Conservation (phyloP, 2,329 filamentous ascomycete species). For the Exophiala bonariae region DNA sequence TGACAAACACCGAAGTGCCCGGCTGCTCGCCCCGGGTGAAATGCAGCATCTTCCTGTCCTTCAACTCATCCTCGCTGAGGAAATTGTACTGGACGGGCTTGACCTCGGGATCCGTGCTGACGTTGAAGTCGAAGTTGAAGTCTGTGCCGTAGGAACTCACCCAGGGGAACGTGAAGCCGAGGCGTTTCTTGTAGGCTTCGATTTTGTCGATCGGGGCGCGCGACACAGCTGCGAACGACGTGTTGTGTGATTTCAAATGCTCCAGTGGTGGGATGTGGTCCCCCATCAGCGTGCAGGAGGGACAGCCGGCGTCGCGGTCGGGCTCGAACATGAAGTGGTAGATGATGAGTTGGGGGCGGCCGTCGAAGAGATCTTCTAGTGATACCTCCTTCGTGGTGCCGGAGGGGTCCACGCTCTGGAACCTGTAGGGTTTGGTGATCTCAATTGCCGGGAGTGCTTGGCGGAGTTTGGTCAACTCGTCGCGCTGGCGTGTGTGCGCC, state of each 20-base stretch:
- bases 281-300: slow-evolving; percentile 40
- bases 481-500: slow-evolving; percentile 17
- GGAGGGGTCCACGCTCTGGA: slow-evolving; percentile 25
- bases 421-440: slow-evolving; percentile 38
- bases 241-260: slow-evolving; percentile 41
- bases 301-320: slow-evolving; percentile 36
- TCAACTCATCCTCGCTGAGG: slow-evolving; percentile 24
- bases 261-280: slow-evolving; percentile 40
- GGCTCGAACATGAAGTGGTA: slow-evolving; percentile 51
- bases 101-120: slow-evolving; percentile 33
- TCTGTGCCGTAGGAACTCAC: slow-evolving; percentile 32
- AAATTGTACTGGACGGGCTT: slow-evolving; percentile 32
- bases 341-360: slow-evolving; percentile 34
- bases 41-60: slow-evolving; percentile 5
- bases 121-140: slow-evolving; percentile 46
- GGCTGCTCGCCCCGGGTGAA: slow-evolving; percentile 36
- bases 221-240: slow-evolving; percentile 41
- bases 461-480: slow-evolving; percentile 14
- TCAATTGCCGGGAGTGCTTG: slow-evolving; percentile 42
- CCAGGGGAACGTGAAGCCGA: slow-evolving; percentile 44
- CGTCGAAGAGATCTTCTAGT: slow-evolving; percentile 30
- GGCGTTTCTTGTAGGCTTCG: slow-evolving; percentile 37
- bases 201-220: slow-evolving; percentile 38
- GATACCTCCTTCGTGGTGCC: slow-evolving; percentile 15
- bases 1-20: slow-evolving; percentile 40